phyloP scores from a whole-genome alignment of 306 rosid genomes.

The Senna siamea region DNA sequence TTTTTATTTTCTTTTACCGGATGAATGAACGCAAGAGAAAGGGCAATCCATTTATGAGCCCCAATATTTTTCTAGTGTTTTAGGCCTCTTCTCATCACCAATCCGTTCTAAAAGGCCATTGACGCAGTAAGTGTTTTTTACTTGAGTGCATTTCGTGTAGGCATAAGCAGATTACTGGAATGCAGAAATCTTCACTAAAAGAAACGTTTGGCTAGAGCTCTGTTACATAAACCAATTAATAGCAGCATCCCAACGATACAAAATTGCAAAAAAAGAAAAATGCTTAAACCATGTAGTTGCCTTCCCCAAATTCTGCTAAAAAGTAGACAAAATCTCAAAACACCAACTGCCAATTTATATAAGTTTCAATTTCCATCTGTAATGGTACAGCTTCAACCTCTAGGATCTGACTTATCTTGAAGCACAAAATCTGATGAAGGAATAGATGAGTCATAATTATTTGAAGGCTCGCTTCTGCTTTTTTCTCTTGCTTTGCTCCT shows the following conservation, averaged over 20 bases:
- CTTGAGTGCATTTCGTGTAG: slow-evolving; percentile 2
- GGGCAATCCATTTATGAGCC: background rate
- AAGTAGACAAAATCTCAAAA: slow-evolving; percentile 34
- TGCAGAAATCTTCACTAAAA: background rate
- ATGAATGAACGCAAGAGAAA: no score
- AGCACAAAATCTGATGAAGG: slow-evolving; percentile 40
- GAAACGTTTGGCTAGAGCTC: background rate
- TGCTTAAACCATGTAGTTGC: slow-evolving; percentile 37
- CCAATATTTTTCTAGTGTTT: background rate
- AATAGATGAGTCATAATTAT: slow-evolving; percentile 30
- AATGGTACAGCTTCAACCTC: slow-evolving; percentile 41
- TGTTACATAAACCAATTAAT: slow-evolving; percentile 24
- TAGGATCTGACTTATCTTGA: slow-evolving; percentile 42
- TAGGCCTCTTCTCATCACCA: background rate
- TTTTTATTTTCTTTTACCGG: background rate
- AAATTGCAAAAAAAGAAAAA: slow-evolving; percentile 28
- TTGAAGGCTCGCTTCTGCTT: slow-evolving; percentile 46
- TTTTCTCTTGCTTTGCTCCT: slow-evolving; percentile 42
- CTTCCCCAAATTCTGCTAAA: slow-evolving; percentile 36
- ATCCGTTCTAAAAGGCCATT: background rate
- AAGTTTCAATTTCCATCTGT: slow-evolving; percentile 45
- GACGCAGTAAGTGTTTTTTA: background rate
- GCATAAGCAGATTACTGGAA: slow-evolving; percentile 2
- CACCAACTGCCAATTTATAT: slow-evolving; percentile 48
- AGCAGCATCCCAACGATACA: slow-evolving; percentile 31